Conservation (phyloP, 1,284 basidiomycete species). For the Gastroboletus turbinatus region DNA sequence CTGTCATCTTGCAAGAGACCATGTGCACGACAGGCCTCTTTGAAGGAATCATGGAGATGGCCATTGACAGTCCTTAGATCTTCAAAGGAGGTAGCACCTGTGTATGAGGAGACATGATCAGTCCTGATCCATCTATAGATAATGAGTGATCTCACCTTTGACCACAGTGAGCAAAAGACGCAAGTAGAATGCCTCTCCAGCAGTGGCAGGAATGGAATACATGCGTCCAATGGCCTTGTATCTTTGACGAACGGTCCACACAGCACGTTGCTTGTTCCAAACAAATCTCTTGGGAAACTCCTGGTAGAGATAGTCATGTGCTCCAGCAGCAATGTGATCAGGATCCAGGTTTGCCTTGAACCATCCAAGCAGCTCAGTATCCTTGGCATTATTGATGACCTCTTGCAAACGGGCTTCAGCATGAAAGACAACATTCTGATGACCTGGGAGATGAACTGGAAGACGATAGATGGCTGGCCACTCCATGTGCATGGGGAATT, state of each 20-base stretch:
- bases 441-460: constrained; percentile 13
- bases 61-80: no score
- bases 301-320: constrained; percentile 37
- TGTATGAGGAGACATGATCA: no score
- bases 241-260: not conserved
- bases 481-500: no score
- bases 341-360: constrained; percentile 41
- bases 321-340: constrained; percentile 24
- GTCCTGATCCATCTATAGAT: no score
- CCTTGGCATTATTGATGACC: constrained; percentile 21
- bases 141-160: no score
- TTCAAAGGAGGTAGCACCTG: no score
- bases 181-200: constrained; percentile 11
- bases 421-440: constrained; percentile 38
- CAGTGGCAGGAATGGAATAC: no score
- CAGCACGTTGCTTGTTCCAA: not conserved
- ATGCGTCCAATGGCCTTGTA: not conserved
- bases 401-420: constrained; percentile 15
- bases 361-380: constrained; percentile 37
- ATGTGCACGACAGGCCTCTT: no score
- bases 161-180: no score
- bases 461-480: no score
- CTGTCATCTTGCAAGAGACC: no score
- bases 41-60: no score
- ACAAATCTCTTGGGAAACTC: constrained; percentile 39